Evolutionary conservation across 371 early-diverging fungal species (phyloP), one percentile per base, ranked within the genome.

Genomic region (Actinomortierella wolfii): DNA sequence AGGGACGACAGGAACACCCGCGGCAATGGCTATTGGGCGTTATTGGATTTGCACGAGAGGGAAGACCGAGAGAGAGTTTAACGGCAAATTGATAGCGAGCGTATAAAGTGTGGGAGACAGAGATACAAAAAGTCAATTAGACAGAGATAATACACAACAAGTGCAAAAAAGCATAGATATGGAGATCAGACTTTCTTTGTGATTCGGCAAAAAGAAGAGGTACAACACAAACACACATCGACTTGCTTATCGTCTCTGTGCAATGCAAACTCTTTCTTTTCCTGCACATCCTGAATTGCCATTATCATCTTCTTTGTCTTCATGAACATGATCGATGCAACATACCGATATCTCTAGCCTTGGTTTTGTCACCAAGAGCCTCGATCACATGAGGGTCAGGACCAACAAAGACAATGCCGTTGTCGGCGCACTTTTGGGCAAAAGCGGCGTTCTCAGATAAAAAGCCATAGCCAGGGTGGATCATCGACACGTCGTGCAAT

Each of bases 381-480:
- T 90, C 93, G 76, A 97, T 97, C 54, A 92, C 92, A 51, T 90
- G 86, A 14, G 94, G 83, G 6, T 86, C 74, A 4, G 97, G 98
- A 18, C 97, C 97, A 39, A 94, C 90, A 67, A 94, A 97, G 26
- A 91, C 92, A 59, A 97, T 94, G 46, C 96, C 97, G 18, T 93
- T 93, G 0, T 83, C 93, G 56, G 89, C 92, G 46, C 94, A 93
- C 76, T 90, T 93, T 66, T 88, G 81, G 20, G 95, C 95, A 79
- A 97, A 97, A 51, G 80, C 83, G 18, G 96, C 84, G 69, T 96
- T 95, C 78, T 97, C 97, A 47, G 90, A 87, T 51, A 96, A 79
- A 81, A 96, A 95, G 24, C 96, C 96, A 77, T 96, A 95, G 28
- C 96, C 92, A 11, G 92, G 93, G 70, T 93, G 92, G 61, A 92